Percentiles rank a stretch among this genome's conserved stretches.
These are phyloP conservation scores for Paraurostyla sp. DNA, from an alignment of 73 alveolate species.

Conservation along the genomic window DNA sequence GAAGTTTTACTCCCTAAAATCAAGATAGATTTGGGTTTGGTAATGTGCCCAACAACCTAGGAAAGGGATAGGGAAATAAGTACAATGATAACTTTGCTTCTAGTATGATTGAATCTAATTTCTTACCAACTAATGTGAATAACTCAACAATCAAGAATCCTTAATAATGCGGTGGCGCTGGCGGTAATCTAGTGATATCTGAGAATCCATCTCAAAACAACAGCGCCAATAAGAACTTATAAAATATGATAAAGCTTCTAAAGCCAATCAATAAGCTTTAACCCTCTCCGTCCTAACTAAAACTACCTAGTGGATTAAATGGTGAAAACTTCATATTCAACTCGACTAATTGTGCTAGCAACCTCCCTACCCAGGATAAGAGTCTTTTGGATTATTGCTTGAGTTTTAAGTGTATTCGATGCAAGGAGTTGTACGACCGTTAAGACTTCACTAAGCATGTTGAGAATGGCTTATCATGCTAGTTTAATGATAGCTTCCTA, in stretches of 20 bases:
- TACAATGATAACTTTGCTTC: slow-evolving; percentile 23
- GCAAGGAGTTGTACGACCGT: not conserved
- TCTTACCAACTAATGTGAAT: not conserved
- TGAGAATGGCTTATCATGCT: too few relatives aligned
- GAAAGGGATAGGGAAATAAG: too few relatives aligned
- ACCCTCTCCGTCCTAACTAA: not conserved
- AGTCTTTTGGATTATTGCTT: not conserved
- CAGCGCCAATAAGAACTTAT: slow-evolving; percentile 17
- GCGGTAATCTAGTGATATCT: not conserved
- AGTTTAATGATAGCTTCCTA: too few relatives aligned
- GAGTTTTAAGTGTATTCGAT: not conserved
- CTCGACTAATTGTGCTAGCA: not conserved
- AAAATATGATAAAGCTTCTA: not conserved
- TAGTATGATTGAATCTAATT: not conserved
- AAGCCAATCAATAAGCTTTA: slow-evolving; percentile 7
- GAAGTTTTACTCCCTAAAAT: slow-evolving; percentile 23
- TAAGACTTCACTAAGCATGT: not conserved
- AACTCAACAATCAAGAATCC: not conserved
- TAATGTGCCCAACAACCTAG: too few relatives aligned
- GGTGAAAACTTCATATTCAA: not conserved
- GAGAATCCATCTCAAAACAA: not conserved
- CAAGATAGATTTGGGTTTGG: too few relatives aligned
- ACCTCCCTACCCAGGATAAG: not conserved
- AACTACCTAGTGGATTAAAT: not conserved
- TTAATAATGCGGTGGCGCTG: not conserved